These are phyloP conservation scores for Tulasnella calospora DNA, from an alignment of 768 basidiomycete species.

Conservation along the genomic window DNA sequence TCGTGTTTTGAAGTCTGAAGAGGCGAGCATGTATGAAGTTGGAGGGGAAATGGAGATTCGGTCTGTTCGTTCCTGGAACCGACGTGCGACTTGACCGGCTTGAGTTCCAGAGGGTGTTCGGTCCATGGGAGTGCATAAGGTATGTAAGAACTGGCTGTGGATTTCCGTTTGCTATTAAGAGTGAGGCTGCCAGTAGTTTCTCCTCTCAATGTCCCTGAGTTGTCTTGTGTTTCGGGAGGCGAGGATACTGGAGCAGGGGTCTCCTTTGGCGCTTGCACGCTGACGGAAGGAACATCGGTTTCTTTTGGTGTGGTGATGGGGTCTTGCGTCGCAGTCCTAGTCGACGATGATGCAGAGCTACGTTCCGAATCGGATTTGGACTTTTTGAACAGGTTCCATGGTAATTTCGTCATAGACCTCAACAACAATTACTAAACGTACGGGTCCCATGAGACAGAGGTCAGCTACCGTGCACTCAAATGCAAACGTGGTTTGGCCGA, in stretches of 20 bases:
- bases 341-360: neutral
- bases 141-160: neutral
- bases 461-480: too few relatives aligned
- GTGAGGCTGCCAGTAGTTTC: neutral
- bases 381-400: neutral
- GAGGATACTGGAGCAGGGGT: neutral
- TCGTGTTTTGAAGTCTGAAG: neutral
- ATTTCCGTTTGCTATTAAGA: neutral
- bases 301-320: neutral
- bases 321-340: neutral
- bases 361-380: neutral
- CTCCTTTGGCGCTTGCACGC: neutral
- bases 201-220: neutral
- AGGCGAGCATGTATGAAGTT: neutral
- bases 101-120: conserved; percentile 3
- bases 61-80: neutral
- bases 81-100: neutral
- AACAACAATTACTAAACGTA: neutral
- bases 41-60: neutral
- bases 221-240: neutral
- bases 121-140: conserved; percentile 1
- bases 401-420: neutral
- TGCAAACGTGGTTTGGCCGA: too few relatives aligned
- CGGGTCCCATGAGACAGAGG: too few relatives aligned
- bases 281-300: neutral